phyloP scores from a whole-genome alignment of 2,329 filamentous ascomycete species.

The Fusarium graminum region DNA sequence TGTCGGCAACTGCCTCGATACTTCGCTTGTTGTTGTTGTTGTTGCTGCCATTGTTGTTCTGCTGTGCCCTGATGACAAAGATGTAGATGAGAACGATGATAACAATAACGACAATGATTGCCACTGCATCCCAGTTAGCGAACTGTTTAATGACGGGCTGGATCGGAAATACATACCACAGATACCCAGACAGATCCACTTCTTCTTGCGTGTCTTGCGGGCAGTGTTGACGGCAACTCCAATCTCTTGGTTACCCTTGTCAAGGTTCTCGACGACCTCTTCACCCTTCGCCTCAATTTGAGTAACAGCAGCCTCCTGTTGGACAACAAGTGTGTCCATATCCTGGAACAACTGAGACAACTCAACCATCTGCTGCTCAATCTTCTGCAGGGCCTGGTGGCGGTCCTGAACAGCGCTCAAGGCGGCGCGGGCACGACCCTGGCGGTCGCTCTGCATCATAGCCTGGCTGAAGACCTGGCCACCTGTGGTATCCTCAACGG shows the following conservation, averaged over 20 bases:
- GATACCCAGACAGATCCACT: constrained; percentile 94
- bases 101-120: constrained; percentile 66
- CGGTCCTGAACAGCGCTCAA: constrained; percentile 84
- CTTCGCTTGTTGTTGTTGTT: constrained; percentile 53
- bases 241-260: constrained; percentile 87
- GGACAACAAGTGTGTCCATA: constrained; percentile 84
- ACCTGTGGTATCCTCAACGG: constrained; percentile 77
- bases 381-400: constrained; percentile 89
- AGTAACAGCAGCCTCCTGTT: constrained; percentile 84
- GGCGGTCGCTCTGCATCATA: constrained; percentile 82
- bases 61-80: constrained; percentile 55
- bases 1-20: constrained; percentile 42
- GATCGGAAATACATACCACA: constrained; percentile 60
- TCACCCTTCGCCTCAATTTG: constrained; percentile 90
- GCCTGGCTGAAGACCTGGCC: constrained; percentile 91
- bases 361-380: constrained; percentile 90
- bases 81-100: constrained; percentile 65
- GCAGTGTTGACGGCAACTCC: constrained; percentile 85
- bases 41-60: constrained; percentile 45
- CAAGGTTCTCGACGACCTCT: constrained; percentile 85
- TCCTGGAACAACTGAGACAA: constrained; percentile 90
- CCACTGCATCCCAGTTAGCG: constrained; percentile 57
- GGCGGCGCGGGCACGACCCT: constrained; percentile 83
- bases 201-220: constrained; percentile 85
- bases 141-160: background rate